Base-by-base conservation (phyloP, 2,329 filamentous ascomycete genomes). In the Cladosporium sphaerospermum region DNA sequence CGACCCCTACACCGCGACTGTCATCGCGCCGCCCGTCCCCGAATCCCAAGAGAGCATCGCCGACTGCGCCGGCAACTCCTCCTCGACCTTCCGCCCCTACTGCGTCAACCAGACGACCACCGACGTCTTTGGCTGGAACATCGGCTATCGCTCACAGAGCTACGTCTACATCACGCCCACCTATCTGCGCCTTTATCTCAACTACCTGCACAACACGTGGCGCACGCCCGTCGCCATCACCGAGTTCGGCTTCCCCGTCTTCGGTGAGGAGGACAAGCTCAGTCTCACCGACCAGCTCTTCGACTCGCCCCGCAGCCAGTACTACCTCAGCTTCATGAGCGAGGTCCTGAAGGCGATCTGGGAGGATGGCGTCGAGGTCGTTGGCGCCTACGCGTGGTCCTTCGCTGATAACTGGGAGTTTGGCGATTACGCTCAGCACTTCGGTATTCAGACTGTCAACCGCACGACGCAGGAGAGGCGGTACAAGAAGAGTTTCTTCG, bases 121-220 rank as follows among this genome's bases (percentile, higher is more conserved):
- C 5, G 63, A 65, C 39, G 49, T 56, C 36, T 51, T 41, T 13
- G 66, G 66, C 39, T 70, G 67, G 68, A 59, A 61, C 31, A 62
- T 68, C 23, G 67, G 68, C 16, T 81, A 82, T 56, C 70, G 73
- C 10, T 80, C 78, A 2, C 69, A 79, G 33, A 72, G 72, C 2
- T 81, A 82, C 60, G 75, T 79, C n/a, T 82, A 83, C 65, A 76
- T 78, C 33, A 78, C 81, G 0, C 81, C 81, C 0, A 73, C 71
- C 2, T 83, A 81, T 58, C 72, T 85, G n/a, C 73, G 78, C 49
- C 72, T 71, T 50, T 77, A 79, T 56, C 69, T 82, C 4, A 75
- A 71, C 57, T 84, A 83, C 60, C 67, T 85, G 2, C 80, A 76
- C 71, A 82, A 82, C 64, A 82, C 77, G 0, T 85, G 77, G 71